Conservation (phyloP, 192 early-diverging fungal genomes). For the Haplosporangium gracile region DNA sequence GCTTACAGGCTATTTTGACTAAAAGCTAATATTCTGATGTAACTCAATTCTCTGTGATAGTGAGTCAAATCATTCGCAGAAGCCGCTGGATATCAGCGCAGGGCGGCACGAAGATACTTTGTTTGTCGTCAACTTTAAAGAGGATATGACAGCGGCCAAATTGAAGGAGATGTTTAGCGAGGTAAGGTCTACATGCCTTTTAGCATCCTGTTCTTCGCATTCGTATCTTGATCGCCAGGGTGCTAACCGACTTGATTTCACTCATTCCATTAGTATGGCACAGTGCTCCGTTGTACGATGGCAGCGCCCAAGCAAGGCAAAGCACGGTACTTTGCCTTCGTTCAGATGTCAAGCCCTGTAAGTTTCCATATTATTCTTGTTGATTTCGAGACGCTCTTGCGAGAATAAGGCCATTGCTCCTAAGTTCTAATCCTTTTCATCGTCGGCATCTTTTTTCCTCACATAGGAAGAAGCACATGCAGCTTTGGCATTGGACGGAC, state of each 20-base stretch:
- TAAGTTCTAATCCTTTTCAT: background rate
- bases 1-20: background rate
- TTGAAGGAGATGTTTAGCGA: constrained; percentile 31
- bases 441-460: background rate
- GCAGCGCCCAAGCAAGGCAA: background rate
- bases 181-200: background rate
- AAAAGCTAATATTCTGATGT: background rate
- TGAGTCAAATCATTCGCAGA: background rate
- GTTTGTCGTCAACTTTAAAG: constrained; percentile 42
- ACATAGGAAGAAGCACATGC: constrained; percentile 44
- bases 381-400: background rate
- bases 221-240: too few relatives aligned
- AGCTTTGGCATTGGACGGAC: constrained; percentile 35
- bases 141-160: constrained; percentile 13
- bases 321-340: constrained; percentile 23
- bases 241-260: background rate
- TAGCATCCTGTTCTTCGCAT: background rate
- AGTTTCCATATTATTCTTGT: background rate
- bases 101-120: constrained; percentile 44
- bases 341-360: constrained; percentile 32
- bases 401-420: background rate
- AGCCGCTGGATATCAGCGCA: constrained; percentile 26
- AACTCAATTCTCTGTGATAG: background rate
- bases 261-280: constrained; percentile 20
- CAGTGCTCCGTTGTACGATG: constrained; percentile 24